phyloP scores from a whole-genome alignment of 176 grass and related monocot genomes.

The Alloteropsis semialata region DNA sequence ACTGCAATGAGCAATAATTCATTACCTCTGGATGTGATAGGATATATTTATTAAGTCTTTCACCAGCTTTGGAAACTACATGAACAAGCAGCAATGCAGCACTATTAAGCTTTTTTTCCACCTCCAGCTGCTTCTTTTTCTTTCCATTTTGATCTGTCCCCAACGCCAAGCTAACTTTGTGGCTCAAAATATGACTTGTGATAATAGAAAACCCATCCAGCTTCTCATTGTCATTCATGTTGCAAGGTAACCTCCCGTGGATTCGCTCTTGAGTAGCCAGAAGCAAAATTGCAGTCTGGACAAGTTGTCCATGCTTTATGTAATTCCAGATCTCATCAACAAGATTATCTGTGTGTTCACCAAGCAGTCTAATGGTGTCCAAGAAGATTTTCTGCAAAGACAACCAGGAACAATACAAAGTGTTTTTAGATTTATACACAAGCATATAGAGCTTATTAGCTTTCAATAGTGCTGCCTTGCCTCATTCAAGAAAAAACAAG shows the following conservation, averaged over 20 bases:
- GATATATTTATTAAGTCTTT: constrained; percentile 19
- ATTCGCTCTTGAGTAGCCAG: not conserved
- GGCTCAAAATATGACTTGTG: not conserved
- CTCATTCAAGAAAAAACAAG: not conserved
- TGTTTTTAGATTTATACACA: not conserved
- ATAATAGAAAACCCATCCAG: not conserved
- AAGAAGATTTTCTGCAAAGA: constrained; percentile 27
- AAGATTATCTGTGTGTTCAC: not conserved
- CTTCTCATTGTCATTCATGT: not conserved
- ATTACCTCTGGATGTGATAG: constrained; percentile 20
- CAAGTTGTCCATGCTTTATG: not conserved
- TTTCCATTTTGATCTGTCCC: not conserved
- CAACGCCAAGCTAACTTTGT: not conserved
- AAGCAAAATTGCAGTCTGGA: constrained; percentile 6
- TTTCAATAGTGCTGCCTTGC: not conserved
- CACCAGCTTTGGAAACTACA: constrained; percentile 19
- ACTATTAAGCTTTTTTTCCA: not conserved
- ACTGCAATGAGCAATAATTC: too few relatives aligned
- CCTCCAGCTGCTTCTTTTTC: not conserved
- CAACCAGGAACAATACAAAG: not conserved
- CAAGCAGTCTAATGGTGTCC: constrained; percentile 15
- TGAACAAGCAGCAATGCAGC: not conserved
- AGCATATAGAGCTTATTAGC: not conserved
- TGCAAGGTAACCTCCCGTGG: not conserved
- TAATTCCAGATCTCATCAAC: constrained; percentile 16